Evolutionary conservation across 805 yeast species (phyloP).

Genomic region (Candida taoyuanica): DNA sequence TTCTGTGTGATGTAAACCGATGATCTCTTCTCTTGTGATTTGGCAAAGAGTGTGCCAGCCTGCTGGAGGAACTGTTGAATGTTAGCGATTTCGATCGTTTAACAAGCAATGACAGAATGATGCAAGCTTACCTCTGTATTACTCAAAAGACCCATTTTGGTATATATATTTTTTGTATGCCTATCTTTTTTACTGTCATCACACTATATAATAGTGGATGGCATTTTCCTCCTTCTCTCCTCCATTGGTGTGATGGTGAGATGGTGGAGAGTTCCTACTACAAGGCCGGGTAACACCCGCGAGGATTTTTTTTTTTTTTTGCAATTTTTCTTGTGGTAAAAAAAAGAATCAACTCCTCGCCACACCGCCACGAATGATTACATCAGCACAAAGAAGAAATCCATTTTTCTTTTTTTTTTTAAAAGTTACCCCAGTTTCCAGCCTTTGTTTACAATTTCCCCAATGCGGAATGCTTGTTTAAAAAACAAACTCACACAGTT

Average conservation of each 20-base stretch:
- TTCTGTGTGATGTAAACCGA: slow-evolving; percentile 60
- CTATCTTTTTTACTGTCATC: no score
- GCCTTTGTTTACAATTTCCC: slow-evolving; percentile 9
- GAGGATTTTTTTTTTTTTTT: no score
- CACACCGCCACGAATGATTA: neutral
- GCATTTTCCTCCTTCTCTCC: no score
- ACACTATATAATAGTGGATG: no score
- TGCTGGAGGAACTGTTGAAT: slow-evolving; percentile 21
- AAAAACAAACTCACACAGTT: neutral
- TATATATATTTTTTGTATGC: no score
- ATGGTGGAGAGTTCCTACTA: neutral
- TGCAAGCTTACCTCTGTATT: slow-evolving; percentile 20
- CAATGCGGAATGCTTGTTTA: slow-evolving; percentile 4
- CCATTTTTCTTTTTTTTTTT: no score
- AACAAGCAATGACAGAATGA: neutral
- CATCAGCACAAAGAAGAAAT: no score
- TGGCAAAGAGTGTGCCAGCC: slow-evolving; percentile 23
- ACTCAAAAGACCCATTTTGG: slow-evolving; percentile 15
- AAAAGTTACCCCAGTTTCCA: neutral
- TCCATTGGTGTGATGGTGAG: neutral
- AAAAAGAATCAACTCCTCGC: no score
- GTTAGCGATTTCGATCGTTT: neutral
- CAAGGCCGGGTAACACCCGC: neutral
- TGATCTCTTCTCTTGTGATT: slow-evolving; percentile 38
- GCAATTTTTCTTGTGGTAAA: no score